These are phyloP conservation scores for Exophiala oligosperma DNA, from an alignment of 2,329 filamentous ascomycete genomes.

Conservation along the genomic window DNA sequence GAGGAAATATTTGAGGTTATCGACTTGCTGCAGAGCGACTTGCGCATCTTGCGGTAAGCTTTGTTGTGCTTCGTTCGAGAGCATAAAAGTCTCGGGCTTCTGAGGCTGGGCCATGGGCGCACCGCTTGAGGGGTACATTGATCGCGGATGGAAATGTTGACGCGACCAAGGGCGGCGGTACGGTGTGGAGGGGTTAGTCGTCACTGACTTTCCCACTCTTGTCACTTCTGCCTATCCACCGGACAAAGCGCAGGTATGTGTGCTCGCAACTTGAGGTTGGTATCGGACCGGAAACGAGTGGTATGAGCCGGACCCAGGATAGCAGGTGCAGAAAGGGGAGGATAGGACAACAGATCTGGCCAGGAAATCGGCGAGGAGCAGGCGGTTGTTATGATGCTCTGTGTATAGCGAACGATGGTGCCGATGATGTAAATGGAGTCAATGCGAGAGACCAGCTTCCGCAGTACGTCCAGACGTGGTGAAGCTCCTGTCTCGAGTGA, in stretches of 20 bases:
- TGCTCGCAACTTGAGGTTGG: conserved; percentile 1
- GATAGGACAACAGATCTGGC: conserved; percentile 4
- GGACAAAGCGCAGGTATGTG: conserved; percentile 2
- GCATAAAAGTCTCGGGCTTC: conserved; percentile 98
- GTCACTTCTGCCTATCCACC: conserved; percentile 5
- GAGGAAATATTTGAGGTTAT: conserved; percentile 99
- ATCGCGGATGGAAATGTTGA: conserved; percentile 25
- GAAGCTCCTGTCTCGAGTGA: conserved; percentile 28
- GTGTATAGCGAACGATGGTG: conserved; percentile 24
- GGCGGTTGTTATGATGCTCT: conserved; percentile 12
- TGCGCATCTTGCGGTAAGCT: conserved; percentile 94
- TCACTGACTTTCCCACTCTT: conserved; percentile 24
- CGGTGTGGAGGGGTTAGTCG: conserved; percentile 6
- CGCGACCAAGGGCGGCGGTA: conserved; percentile 21
- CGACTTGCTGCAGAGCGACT: conserved; percentile 95
- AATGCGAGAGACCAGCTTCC: conserved; percentile 30
- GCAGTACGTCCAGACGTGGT: conserved; percentile 31
- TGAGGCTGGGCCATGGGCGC: conserved; percentile 86
- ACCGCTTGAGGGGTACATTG: conserved; percentile 77
- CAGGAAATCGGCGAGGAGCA: conserved; percentile 8
- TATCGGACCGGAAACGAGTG: not conserved
- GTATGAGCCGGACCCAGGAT: conserved; percentile 8
- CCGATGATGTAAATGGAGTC: conserved; percentile 28
- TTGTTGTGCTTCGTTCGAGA: conserved; percentile 95
- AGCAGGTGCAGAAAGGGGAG: conserved; percentile 5